Base-by-base conservation (phyloP, 108 stramenopile species). In the Hondaea fermentalgiana region DNA sequence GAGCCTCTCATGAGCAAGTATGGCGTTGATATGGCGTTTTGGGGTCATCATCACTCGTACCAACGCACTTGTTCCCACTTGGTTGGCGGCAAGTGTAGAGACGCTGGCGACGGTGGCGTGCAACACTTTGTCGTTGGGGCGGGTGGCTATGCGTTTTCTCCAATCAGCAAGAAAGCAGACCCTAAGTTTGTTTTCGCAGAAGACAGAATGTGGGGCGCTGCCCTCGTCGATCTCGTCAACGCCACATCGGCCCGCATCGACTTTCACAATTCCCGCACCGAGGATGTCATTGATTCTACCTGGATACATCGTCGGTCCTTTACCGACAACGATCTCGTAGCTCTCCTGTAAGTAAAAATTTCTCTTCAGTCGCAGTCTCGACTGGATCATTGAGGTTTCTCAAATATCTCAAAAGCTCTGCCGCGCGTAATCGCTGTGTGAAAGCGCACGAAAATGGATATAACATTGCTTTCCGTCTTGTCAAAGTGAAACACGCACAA, bases 1-100 rank as follows among this genome's bases (percentile, higher is more conserved):
- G 97, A 98, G 92, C 96, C 95, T 0, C 87, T 97, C 55, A 92
- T 97, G 89, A 88, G 95, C 49, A 87, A 95, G 72, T 89, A 97
- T 90, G 87, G 91, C 49, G 98, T 97, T 51, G 97, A 98, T 91
- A 71, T 97, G 44, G 95, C 96, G 12, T 91, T 98, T 64, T 90
- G 92, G 14, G 98, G 97, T 43, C 98, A 98, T 91, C 94, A 97
- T 64, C 98, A 98, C 92, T 96, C 96, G 60, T 97, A 97, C 88
- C 93, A 95, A 88, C 94, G 97, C 10, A 95, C 96, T 47, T 59
- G 88, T 17, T 93, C 93, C 55, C 64, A 69, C 64, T 23, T 69
- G 8, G 94, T 96, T 3, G 91, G 92, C 76, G 93, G 91, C 59
- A 59, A 90, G 12, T 69, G 64, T 17, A 8, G 12, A 17, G 25